Base-by-base conservation (phyloP, 371 early-diverging fungal species). In the Actinomortierella wolfii region DNA sequence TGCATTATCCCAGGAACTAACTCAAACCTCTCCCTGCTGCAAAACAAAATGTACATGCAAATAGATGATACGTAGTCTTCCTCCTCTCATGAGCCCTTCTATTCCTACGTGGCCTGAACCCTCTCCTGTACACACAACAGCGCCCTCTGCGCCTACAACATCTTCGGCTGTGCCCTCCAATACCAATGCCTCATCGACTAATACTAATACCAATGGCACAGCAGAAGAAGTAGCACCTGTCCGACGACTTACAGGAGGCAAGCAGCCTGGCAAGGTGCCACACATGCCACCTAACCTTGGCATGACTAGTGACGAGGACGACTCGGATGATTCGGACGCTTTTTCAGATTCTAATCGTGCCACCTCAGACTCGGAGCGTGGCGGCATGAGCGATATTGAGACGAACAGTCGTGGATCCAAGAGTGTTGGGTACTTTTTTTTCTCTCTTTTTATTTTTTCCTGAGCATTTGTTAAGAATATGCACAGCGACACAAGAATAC, bases 251-350 rank as follows among this genome's bases (percentile, higher is more conserved):
- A 61, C 52, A 0, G 71, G 71, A 46, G 71, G 71, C 18, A 71
- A 71, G 56, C 71, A 65, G 18, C 71, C 66, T 11, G 71, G 71
- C 47, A 71, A 71, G 49, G 29, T 71, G 20, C 71, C 71, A 14
- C 61, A 51, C 11, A 55, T 57, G 2, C 58, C 71, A 9, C 41
- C 48, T 2, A 45, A 28, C 20, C 25, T 57, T 18, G 61, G 51
- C 15, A 49, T 42, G n/a, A 71, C 57, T 39, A 64, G 65, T 41
- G 66, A 71, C 42, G 62, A 61, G 39, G 55, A 54, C 18, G 70
- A 64, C 41, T 65, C 71, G 43, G 66, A 56, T 34, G 34, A 34
- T 11, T 34, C 34, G 4, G 34, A 34, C 34, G 34, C 34, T 6
- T 34, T 34, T 11, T 6, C 34, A 34, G 34, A 34, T 11, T 34